Evolutionary conservation across 2,329 filamentous ascomycete genomes (phyloP).

Genomic region (Verticillium klebahnii): DNA sequence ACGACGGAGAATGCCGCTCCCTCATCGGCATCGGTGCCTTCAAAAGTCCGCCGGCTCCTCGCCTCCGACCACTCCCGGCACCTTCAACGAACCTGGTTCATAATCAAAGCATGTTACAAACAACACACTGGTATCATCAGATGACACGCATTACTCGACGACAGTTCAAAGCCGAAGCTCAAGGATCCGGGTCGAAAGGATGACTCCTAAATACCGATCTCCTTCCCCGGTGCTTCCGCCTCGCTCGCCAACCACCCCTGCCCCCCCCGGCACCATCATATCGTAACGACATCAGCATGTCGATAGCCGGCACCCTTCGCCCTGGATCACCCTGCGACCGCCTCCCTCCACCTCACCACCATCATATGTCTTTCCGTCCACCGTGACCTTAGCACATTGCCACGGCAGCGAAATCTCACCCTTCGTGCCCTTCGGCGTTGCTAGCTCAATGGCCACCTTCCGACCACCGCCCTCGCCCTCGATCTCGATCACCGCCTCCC

Average conservation of each 20-base stretch:
- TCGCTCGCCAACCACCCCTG: background rate
- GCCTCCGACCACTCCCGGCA: too few relatives aligned
- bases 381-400: background rate
- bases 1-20: background rate
- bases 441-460: background rate
- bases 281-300: background rate
- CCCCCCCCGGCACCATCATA: background rate
- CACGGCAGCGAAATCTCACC: slow-evolving; percentile 1
- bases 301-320: background rate
- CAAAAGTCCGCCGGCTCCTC: background rate
- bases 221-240: background rate
- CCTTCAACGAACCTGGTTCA: background rate
- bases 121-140: background rate
- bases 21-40: background rate
- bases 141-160: background rate
- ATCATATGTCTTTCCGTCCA: background rate
- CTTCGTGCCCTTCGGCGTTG: background rate
- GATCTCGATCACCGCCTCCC: slow-evolving; percentile 10
- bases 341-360: background rate
- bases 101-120: background rate
- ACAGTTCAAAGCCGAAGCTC: background rate
- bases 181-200: background rate
- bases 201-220: background rate
- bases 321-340: background rate
- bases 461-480: background rate